Conservation (phyloP, 192 early-diverging fungal species). For the Coemansia sp. region DNA sequence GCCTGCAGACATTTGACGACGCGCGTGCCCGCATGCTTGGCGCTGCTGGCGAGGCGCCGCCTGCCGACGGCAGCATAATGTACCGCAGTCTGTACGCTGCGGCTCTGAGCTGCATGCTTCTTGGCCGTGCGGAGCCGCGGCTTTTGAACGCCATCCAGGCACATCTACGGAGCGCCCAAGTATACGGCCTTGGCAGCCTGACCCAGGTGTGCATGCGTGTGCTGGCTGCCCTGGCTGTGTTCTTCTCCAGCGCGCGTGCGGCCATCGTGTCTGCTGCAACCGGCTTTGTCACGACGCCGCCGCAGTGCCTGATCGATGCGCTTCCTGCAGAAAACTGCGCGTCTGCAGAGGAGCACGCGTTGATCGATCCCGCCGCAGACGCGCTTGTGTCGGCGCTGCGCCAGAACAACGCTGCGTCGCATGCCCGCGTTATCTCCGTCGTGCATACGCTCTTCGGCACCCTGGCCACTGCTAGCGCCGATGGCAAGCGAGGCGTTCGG, state of each 20-base stretch:
- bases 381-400: slow-evolving; percentile 29
- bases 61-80: slow-evolving; percentile 16
- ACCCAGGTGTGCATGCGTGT: slow-evolving; percentile 47
- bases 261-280: slow-evolving; percentile 11
- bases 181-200: slow-evolving; percentile 19
- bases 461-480: slow-evolving; percentile 13
- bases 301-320: slow-evolving; percentile 17
- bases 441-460: slow-evolving; percentile 43
- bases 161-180: slow-evolving; percentile 26
- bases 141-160: slow-evolving; percentile 24
- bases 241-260: slow-evolving; percentile 26
- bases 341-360: slow-evolving; percentile 11
- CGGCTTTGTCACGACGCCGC: slow-evolving; percentile 33
- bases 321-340: slow-evolving; percentile 11
- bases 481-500: slow-evolving; percentile 14
- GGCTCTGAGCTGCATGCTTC: slow-evolving; percentile 32
- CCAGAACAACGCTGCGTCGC: not conserved
- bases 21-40: slow-evolving; percentile 1
- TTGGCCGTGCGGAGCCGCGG: slow-evolving; percentile 16
- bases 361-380: slow-evolving; percentile 31
- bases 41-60: not conserved
- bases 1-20: slow-evolving; percentile 24
- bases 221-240: slow-evolving; percentile 23
- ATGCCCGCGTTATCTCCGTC: slow-evolving; percentile 15
- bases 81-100: slow-evolving; percentile 30